phyloP scores from a whole-genome alignment of 2,329 filamentous ascomycete species.

The Talaromyces sp. region DNA sequence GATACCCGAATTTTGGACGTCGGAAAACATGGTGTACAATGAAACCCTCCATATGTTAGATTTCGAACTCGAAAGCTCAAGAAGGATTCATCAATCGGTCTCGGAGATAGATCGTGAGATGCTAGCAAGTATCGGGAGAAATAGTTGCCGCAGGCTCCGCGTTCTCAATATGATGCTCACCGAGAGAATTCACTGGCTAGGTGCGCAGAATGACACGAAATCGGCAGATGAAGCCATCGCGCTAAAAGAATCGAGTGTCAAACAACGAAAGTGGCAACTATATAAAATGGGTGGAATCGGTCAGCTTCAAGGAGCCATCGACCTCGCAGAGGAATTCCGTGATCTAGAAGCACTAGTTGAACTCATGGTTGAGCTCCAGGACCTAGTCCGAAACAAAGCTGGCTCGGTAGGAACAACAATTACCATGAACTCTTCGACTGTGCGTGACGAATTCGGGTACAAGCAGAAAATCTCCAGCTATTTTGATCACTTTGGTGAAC shows the following conservation, averaged over 20 bases:
- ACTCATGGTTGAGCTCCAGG: slow-evolving; percentile 41
- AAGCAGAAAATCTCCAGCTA: slow-evolving; percentile 43
- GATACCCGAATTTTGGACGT: slow-evolving; percentile 83
- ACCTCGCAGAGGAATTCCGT: slow-evolving; percentile 58
- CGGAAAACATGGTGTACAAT: slow-evolving; percentile 45
- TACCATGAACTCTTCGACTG: slow-evolving; percentile 1
- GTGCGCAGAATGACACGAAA: slow-evolving; percentile 50
- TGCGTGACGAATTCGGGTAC: slow-evolving; percentile 32
- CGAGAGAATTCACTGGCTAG: slow-evolving; percentile 58
- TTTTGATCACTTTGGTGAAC: slow-evolving; percentile 49
- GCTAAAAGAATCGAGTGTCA: slow-evolving; percentile 43
- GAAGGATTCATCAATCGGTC: slow-evolving; percentile 35
- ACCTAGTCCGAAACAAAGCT: slow-evolving; percentile 30
- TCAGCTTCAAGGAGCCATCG: slow-evolving; percentile 55
- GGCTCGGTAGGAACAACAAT: not conserved
- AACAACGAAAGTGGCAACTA: slow-evolving; percentile 46
- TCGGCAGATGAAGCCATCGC: slow-evolving; percentile 47
- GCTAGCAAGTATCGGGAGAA: slow-evolving; percentile 49
- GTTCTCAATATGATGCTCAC: slow-evolving; percentile 56
- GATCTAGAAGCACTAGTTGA: slow-evolving; percentile 62
- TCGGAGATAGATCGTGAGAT: slow-evolving; percentile 28
- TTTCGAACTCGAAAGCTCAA: slow-evolving; percentile 40
- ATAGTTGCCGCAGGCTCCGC: slow-evolving; percentile 54
- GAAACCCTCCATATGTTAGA: slow-evolving; percentile 40
- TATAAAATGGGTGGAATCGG: slow-evolving; percentile 50